Evolutionary conservation across 2,329 filamentous ascomycete species (phyloP), one percentile per base, ranked within the genome.

Genomic region (Penicillium thymicola): DNA sequence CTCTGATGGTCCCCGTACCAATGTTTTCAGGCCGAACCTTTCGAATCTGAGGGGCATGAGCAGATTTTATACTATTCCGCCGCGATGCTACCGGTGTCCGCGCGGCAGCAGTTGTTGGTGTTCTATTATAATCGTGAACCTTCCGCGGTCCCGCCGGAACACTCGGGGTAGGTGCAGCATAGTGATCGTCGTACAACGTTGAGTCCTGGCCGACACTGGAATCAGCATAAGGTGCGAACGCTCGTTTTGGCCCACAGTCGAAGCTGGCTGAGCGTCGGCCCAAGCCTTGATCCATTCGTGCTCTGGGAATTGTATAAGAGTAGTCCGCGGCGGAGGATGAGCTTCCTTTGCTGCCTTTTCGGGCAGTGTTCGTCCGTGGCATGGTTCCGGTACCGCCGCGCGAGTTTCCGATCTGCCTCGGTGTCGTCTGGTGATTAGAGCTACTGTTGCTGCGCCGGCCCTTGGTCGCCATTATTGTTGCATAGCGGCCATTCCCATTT

Each of bases 151-250:
- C 92, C 47, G 82, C 88, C 34, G 90, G 91, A 36, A 97, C 82
- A 28, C 86, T 92, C 5, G 93, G 93, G 37, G 88, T 93, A 14
- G 93, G 92, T 27, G 92, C 92, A 50, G 91, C 89, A 70, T 94
- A 89, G 75, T 88, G 86, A 21, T 63, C 67, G 65, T 88, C 84
- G 49, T 75, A 68, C n/a, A 66, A 37, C 10, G 64, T 58, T 14
- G 64, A 57, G 18, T 68, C 67, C 50, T 69, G 62, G 7, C 60
- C 63, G n/a, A 54, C 25, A 32, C 48, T 28, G n/a, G 59, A n/a
- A 14, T 67, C 64, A 8, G 62, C 46, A 32, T 67, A 67, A 16
- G 65, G 60, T 10, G 57, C 52, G 45, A 65, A 71, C 3, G 67
- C 56, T 62, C 65, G 70, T 64, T 73, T 72, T 30, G 74, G 67